A percentile compares a stretch with the other conserved stretches of the same genome.
Evolutionary conservation across 306 rosid species (phyloP).

Genomic region (Phaseolus lunatus): DNA sequence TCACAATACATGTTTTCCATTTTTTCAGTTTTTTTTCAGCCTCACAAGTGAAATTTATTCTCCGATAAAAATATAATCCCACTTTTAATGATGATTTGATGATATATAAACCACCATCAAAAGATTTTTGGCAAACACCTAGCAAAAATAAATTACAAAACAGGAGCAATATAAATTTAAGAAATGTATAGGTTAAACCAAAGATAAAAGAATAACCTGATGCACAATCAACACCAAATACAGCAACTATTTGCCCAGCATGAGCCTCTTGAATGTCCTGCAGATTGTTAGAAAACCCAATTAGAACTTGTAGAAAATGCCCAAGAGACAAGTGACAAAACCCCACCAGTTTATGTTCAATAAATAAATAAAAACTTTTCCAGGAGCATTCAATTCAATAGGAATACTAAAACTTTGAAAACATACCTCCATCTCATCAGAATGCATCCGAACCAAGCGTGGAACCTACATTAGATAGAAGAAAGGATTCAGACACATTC

Average conservation of each 20-base stretch:
- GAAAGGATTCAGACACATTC: constrained; percentile 41
- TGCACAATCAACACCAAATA: constrained; percentile 98
- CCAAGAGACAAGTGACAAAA: constrained; percentile 22
- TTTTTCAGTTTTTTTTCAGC: background rate
- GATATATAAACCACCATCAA: constrained; percentile 32
- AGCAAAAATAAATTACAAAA: constrained; percentile 15
- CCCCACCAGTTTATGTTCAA: background rate
- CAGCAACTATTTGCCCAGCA: constrained; percentile 99
- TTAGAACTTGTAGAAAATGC: background rate
- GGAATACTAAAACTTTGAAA: constrained; percentile 40
- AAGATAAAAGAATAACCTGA: constrained; percentile 70
- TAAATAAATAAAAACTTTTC: background rate
- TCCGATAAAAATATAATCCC: background rate
- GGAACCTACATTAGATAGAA: constrained; percentile 73
- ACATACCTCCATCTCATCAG: constrained; percentile 96
- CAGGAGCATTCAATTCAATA: constrained; percentile 26
- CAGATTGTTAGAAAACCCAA: constrained; percentile 29
- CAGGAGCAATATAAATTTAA: constrained; percentile 20
- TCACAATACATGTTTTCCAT: background rate
- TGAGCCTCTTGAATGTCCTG: constrained; percentile 98
- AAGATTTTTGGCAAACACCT: constrained; percentile 23
- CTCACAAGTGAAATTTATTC: background rate
- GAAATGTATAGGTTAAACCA: constrained; percentile 31
- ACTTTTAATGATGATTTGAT: background rate
- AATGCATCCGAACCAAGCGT: constrained; percentile 97